Evolutionary conservation across 2,329 filamentous ascomycete genomes (phyloP).

Genomic region (Pseudogymnoascus sp.): DNA sequence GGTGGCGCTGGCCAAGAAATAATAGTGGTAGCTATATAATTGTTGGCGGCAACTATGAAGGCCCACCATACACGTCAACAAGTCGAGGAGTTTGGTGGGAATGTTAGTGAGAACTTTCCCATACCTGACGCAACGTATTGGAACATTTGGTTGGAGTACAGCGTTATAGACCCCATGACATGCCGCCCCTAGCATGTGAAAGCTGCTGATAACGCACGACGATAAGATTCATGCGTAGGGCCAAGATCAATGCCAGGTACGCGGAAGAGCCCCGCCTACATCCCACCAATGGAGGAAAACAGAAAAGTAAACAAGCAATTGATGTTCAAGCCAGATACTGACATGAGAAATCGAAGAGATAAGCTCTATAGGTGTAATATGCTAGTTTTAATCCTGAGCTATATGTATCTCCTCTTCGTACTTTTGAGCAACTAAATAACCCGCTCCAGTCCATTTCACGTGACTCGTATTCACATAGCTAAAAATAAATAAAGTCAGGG

Average conservation of each 20-base stretch:
- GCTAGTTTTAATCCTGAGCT: too few species aligned
- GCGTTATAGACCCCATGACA: constrained; percentile 5
- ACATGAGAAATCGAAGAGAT: too few species aligned
- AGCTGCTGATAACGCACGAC: constrained; percentile 7
- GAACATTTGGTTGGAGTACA: not conserved
- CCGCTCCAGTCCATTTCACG: not conserved
- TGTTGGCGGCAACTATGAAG: constrained; percentile 4
- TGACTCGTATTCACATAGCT: constrained; percentile 1
- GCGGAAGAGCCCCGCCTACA: not conserved
- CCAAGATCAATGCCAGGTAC: constrained; percentile 6
- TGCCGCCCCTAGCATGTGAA: not conserved
- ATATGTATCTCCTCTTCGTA: too few species aligned
- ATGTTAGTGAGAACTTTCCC: constrained; percentile 7
- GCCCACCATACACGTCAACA: constrained; percentile 6
- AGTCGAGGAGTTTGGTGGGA: not conserved
- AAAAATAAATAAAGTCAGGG: constrained; percentile 1
- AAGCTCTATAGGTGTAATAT: too few species aligned
- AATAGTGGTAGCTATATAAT: constrained; percentile 4
- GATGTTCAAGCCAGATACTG: not conserved
- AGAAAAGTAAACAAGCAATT: constrained; percentile 1
- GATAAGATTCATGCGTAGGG: not conserved
- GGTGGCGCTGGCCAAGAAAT: constrained; percentile 2
- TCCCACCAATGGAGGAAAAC: constrained; percentile 1
- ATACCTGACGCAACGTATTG: constrained; percentile 4
- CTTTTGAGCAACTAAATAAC: not conserved